Evolutionary conservation across 1,284 basidiomycete species (phyloP).

Genomic region (Salmacisia buchloeana): DNA sequence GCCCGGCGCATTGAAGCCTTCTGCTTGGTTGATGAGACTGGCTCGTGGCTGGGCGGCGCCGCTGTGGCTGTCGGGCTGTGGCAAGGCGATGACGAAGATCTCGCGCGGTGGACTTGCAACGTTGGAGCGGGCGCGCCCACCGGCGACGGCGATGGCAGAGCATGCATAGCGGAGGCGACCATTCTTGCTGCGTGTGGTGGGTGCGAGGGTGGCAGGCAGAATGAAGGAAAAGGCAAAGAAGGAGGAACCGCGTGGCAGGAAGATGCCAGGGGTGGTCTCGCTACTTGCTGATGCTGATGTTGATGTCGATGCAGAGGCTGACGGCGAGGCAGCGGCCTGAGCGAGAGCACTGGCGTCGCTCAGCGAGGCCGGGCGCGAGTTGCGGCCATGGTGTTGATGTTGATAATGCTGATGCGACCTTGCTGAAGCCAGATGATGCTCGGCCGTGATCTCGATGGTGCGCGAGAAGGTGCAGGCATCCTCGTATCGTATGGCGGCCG

Average conservation of each 20-base stretch:
- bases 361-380: background rate
- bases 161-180: conserved; percentile 43
- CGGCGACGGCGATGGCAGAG: conserved; percentile 43
- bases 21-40: background rate
- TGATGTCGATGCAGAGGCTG: conserved; percentile 37
- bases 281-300: background rate
- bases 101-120: conserved; percentile 37
- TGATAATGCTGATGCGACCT: background rate
- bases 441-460: conserved; percentile 33
- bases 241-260: background rate
- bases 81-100: conserved; percentile 44
- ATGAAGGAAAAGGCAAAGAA: conserved; percentile 48
- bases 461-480: conserved; percentile 45
- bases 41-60: background rate
- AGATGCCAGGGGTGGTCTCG: background rate
- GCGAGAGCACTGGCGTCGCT: background rate
- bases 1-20: conserved; percentile 4
- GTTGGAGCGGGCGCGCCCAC: conserved; percentile 34
- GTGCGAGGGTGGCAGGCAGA: conserved; percentile 41
- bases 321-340: conserved; percentile 29
- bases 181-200: conserved; percentile 45
- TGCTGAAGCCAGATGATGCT: too few species aligned
- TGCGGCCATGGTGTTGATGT: too few species aligned
- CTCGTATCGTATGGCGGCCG: conserved; percentile 32
- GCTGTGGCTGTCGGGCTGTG: conserved; percentile 27